A percentile compares a stretch with the other conserved stretches of the same genome.
These are phyloP conservation scores for Phycomyces blakesleeanus DNA, from an alignment of 192 early-diverging fungal genomes.

Conservation along the genomic window DNA sequence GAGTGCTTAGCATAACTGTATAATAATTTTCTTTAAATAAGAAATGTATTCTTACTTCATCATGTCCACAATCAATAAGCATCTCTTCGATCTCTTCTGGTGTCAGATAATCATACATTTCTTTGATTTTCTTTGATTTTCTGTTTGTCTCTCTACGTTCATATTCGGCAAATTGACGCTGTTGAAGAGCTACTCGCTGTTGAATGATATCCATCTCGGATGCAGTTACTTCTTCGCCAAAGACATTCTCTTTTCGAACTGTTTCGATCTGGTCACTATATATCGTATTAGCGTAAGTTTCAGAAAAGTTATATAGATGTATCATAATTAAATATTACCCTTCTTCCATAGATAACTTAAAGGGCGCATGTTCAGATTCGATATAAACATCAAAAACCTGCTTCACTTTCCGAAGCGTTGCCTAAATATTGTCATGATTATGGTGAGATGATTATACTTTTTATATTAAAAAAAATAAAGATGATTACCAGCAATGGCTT, in stretches of 20 bases:
- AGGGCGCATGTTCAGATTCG: constrained; percentile 11
- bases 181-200: constrained; percentile 86
- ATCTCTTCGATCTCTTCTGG: constrained; percentile 85
- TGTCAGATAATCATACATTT: constrained; percentile 72
- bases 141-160: constrained; percentile 75
- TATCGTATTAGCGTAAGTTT: neutral
- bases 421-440: constrained; percentile 2
- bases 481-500: constrained; percentile 30
- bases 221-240: constrained; percentile 86
- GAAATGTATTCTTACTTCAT: constrained; percentile 55
- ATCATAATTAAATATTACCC: constrained; percentile 5
- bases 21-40: too few species aligned
- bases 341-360: constrained; percentile 14
- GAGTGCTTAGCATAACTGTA: too few species aligned
- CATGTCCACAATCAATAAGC: constrained; percentile 70
- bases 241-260: constrained; percentile 83
- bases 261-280: constrained; percentile 67
- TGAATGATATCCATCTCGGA: constrained; percentile 89
- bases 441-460: neutral
- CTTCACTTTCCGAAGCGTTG: constrained; percentile 13
- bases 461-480: neutral
- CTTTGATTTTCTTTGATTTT: constrained; percentile 75
- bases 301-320: neutral
- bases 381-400: constrained; percentile 10
- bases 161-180: constrained; percentile 84